Conservation (phyloP, 345 rosid species). For the Noccaea bulbosa region DNA sequence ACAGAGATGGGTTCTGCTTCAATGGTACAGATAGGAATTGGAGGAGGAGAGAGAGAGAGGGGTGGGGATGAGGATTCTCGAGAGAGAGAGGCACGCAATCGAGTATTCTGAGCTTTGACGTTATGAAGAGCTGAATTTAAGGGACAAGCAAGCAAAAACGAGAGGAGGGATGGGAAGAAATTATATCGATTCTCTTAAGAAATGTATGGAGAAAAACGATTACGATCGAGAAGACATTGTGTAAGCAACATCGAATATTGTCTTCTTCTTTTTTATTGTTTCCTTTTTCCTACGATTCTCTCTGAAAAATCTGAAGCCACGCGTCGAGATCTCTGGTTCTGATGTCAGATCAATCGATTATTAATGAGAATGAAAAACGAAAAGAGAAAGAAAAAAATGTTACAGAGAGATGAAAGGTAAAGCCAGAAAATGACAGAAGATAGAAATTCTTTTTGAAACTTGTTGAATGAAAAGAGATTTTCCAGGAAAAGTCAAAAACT, state of each 20-base stretch:
- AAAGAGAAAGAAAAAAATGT: not conserved
- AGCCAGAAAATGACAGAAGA: constrained; percentile 23
- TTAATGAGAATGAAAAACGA: not conserved
- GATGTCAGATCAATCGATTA: constrained; percentile 8
- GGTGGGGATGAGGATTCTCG: not conserved
- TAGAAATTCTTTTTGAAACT: constrained; percentile 14
- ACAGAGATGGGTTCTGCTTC: constrained; percentile 31
- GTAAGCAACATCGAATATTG: constrained; percentile 42
- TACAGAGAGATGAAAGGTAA: not conserved
- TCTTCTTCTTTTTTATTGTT: not conserved
- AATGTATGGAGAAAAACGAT: constrained; percentile 29
- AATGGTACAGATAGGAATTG: constrained; percentile 15
- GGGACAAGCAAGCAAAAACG: constrained; percentile 41
- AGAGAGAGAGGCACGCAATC: constrained; percentile 36
- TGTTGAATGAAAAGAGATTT: constrained; percentile 30
- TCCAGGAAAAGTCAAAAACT: constrained; percentile 35
- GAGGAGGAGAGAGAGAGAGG: constrained; percentile 34
- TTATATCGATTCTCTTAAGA: constrained; percentile 19
- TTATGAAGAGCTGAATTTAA: constrained; percentile 55
- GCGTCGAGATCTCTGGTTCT: constrained; percentile 17
- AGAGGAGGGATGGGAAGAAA: not conserved
- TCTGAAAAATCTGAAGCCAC: constrained; percentile 19
- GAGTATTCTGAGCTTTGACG: constrained; percentile 56
- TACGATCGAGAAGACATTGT: constrained; percentile 23
- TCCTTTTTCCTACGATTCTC: constrained; percentile 6